phyloP scores from a whole-genome alignment of 495 filamentous ascomycete species.

The Parathielavia appendiculata region DNA sequence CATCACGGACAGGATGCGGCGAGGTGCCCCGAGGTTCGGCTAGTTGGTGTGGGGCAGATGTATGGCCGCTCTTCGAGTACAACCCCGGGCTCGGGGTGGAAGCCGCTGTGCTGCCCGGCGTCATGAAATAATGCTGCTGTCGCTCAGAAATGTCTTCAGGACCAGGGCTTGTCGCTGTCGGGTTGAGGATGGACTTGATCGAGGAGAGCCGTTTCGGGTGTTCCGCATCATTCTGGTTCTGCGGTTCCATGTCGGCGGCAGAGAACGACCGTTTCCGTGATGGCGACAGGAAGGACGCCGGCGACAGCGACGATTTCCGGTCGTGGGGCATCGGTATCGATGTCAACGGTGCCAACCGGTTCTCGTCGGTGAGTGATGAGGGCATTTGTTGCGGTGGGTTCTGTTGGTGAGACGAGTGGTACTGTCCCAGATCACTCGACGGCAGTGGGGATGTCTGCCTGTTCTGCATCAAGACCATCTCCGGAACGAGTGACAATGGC shows the following conservation, averaged over 20 bases:
- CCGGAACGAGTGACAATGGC: conserved; percentile 44
- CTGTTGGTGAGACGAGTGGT: conserved; percentile 37
- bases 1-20: conserved; percentile 39
- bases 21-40: conserved; percentile 17
- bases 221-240: conserved; percentile 27
- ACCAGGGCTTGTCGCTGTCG: conserved; percentile 31
- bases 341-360: conserved; percentile 50
- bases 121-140: conserved; percentile 29
- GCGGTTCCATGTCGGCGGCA: conserved; percentile 44
- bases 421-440: conserved; percentile 39
- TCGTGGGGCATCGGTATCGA: conserved; percentile 39
- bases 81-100: conserved; percentile 36
- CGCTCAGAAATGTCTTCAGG: conserved; percentile 25
- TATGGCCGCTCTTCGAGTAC: conserved; percentile 19
- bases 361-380: conserved; percentile 48
- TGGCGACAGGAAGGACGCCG: conserved; percentile 48
- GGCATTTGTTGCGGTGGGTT: conserved; percentile 32
- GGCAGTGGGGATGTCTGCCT: conserved; percentile 34
- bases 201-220: conserved; percentile 61
- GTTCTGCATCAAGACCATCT: conserved; percentile 37
- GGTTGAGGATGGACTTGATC: conserved; percentile 77
- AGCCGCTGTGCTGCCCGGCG: conserved; percentile 32
- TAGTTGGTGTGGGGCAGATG: neutral
- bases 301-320: conserved; percentile 47
- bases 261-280: conserved; percentile 65